phyloP scores from a whole-genome alignment of 1,139 yeast species.

The Lodderomyces margitis region DNA sequence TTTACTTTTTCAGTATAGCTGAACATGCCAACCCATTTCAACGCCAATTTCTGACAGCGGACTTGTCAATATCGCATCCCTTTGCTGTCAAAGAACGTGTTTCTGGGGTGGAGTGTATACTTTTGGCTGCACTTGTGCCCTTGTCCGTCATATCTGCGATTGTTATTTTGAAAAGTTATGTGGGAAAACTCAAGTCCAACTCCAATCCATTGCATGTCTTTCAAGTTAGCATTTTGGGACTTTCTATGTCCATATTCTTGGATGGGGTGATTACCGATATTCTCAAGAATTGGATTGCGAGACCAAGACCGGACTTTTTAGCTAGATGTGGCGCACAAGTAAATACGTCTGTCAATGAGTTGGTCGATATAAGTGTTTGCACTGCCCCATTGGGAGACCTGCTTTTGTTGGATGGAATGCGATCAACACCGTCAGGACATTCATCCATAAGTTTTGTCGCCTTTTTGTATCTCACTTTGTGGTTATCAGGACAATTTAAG shows the following conservation, averaged over 20 bases:
- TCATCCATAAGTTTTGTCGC: conserved; percentile 69
- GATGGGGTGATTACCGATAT: conserved; percentile 55
- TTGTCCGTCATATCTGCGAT: conserved; percentile 14
- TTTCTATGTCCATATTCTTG: conserved; percentile 22
- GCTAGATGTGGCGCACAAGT: conserved; percentile 59
- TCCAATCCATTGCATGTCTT: conserved; percentile 19
- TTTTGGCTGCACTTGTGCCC: conserved; percentile 21
- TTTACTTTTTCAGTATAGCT: conserved; percentile 32
- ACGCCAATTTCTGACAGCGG: conserved; percentile 30
- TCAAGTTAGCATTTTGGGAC: conserved; percentile 26
- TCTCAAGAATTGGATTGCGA: conserved; percentile 72
- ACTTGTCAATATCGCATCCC: conserved; percentile 42
- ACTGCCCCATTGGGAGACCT: conserved; percentile 45
- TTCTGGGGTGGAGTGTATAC: conserved; percentile 20
- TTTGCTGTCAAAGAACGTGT: conserved; percentile 41
- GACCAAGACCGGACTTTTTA: conserved; percentile 78
- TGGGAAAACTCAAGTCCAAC: conserved; percentile 8
- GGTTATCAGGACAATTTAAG: conserved; percentile 58
- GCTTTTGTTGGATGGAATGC: conserved; percentile 66
- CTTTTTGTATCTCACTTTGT: conserved; percentile 57
- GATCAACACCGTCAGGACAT: conserved; percentile 84
- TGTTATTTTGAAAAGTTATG: conserved; percentile 9
- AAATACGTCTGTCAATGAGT: conserved; percentile 33
- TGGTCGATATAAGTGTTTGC: conserved; percentile 37
- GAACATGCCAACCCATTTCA: conserved; percentile 36